phyloP scores from a whole-genome alignment of 306 rosid species.

The Benincasa hispida region DNA sequence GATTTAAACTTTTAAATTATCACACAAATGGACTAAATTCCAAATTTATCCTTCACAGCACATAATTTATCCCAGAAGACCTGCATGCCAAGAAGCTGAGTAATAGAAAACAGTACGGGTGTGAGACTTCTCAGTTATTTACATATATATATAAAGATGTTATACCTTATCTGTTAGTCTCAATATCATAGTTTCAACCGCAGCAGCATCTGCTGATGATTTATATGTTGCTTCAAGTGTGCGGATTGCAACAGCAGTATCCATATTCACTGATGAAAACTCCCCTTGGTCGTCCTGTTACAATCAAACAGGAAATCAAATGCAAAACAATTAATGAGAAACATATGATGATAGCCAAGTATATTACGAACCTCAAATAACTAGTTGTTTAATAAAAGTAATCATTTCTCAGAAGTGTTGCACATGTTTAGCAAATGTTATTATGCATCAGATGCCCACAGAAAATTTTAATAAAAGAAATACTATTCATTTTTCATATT shows the following conservation, averaged over 20 bases:
- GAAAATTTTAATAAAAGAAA: neutral
- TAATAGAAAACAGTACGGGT: neutral
- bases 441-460: neutral
- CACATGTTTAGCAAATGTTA: neutral
- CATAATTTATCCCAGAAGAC: neutral
- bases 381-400: neutral
- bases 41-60: neutral
- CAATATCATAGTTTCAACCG: constrained; percentile 81
- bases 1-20: neutral
- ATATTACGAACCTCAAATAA: neutral
- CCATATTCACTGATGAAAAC: constrained; percentile 95
- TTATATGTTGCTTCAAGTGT: constrained; percentile 96
- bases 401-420: neutral
- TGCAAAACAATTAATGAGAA: neutral
- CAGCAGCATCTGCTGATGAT: constrained; percentile 87
- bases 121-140: neutral
- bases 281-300: constrained; percentile 92
- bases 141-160: neutral
- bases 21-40: neutral
- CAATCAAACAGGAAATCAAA: neutral
- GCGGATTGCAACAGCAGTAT: constrained; percentile 97
- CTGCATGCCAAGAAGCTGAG: neutral
- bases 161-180: constrained; percentile 79
- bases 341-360: neutral
- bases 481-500: neutral